Evolutionary conservation across 2,329 filamentous ascomycete genomes (phyloP).

Genomic region (Grosmannia penicillata): DNA sequence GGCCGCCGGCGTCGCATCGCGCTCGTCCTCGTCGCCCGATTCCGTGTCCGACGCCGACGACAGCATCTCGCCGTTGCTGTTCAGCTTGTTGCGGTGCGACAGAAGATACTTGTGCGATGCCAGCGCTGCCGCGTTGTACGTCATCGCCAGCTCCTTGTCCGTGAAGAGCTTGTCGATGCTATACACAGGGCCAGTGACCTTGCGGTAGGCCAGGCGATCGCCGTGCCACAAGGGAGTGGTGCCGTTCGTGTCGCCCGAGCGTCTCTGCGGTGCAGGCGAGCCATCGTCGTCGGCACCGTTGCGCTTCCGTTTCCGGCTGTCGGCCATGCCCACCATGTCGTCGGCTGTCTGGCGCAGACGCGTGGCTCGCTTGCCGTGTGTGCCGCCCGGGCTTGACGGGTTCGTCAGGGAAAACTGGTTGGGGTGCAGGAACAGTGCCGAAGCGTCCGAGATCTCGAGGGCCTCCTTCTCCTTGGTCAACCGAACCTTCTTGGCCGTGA

Average conservation of each 20-base stretch:
- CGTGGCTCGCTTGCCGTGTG: conserved; percentile 48
- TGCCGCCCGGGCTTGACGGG: conserved; percentile 47
- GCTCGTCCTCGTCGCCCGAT: conserved; percentile 33
- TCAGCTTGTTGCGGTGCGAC: conserved; percentile 35
- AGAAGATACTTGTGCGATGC: conserved; percentile 48
- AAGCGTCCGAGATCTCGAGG: conserved; percentile 51
- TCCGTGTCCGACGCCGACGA: conserved; percentile 39
- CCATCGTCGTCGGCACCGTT: conserved; percentile 42
- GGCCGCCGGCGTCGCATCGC: conserved; percentile 20
- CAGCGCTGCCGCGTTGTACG: conserved; percentile 47
- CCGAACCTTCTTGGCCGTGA: conserved; percentile 49
- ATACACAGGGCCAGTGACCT: conserved; percentile 44
- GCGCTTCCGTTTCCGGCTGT: conserved; percentile 48
- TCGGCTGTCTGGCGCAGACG: conserved; percentile 46
- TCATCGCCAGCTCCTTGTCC: conserved; percentile 52
- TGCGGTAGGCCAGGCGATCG: conserved; percentile 39
- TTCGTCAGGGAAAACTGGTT: conserved; percentile 54
- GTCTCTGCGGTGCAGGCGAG: conserved; percentile 43
- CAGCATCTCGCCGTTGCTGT: conserved; percentile 32
- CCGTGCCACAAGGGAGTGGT: conserved; percentile 49
- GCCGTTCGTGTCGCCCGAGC: conserved; percentile 38
- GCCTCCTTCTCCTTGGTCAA: conserved; percentile 53
- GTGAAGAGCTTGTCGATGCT: conserved; percentile 58
- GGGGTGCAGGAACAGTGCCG: conserved; percentile 49
- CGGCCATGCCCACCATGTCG: conserved; percentile 37